phyloP scores from a whole-genome alignment of 257 asterid species.

The Solanum lignicaule region DNA sequence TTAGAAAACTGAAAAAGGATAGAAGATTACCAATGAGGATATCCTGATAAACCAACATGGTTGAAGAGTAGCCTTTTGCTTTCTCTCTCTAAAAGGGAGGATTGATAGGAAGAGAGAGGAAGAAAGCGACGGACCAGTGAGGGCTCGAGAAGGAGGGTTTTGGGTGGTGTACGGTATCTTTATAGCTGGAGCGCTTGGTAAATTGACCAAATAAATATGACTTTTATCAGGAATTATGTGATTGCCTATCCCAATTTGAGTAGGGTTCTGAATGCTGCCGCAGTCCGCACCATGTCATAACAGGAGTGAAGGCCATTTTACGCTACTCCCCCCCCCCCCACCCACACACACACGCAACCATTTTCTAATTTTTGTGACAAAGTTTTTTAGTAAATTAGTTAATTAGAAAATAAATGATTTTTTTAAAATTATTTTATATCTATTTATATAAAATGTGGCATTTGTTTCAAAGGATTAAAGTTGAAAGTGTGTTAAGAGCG shows the following conservation, averaged over 20 bases:
- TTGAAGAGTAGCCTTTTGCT: neutral
- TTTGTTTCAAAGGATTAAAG: too few relatives aligned
- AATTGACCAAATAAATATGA: neutral
- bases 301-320: too few relatives aligned
- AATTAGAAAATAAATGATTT: too few relatives aligned
- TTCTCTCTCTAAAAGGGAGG: neutral
- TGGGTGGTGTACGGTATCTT: too few relatives aligned
- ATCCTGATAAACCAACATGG: slow-evolving; percentile 68
- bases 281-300: neutral
- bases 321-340: too few relatives aligned
- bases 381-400: too few relatives aligned
- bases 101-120: neutral
- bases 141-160: too few relatives aligned
- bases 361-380: too few relatives aligned
- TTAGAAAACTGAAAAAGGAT: neutral
- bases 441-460: too few relatives aligned
- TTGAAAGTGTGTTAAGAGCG: too few relatives aligned
- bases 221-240: neutral
- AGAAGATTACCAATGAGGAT: slow-evolving; percentile 6
- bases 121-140: neutral
- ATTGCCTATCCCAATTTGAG: neutral
- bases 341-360: too few relatives aligned
- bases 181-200: neutral
- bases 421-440: too few relatives aligned
- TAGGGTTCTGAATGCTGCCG: neutral